These are phyloP conservation scores for Pichia exigua DNA, from an alignment of 805 yeast genomes.

Conservation along the genomic window DNA sequence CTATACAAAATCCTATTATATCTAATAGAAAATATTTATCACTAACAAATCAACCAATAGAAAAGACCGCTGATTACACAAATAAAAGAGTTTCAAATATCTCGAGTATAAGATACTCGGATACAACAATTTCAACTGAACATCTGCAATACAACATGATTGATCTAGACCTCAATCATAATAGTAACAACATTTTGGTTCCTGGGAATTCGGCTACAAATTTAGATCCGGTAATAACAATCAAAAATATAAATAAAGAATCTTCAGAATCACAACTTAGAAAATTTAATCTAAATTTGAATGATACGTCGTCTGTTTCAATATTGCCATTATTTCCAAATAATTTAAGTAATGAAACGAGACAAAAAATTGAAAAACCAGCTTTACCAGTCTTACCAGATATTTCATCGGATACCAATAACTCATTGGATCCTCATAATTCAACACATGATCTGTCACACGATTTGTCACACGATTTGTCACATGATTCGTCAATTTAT, in stretches of 20 bases:
- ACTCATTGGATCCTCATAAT: no score
- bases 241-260: not conserved
- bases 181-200: not conserved
- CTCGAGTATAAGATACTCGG: not conserved
- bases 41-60: not conserved
- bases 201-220: not conserved
- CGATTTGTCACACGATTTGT: no score
- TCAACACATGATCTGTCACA: no score
- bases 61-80: not conserved
- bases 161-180: not conserved
- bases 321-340: not conserved
- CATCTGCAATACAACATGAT: not conserved
- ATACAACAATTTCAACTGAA: not conserved
- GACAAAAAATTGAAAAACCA: not conserved
- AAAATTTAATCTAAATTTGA: constrained; percentile 1
- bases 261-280: not conserved
- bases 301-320: constrained; percentile 3
- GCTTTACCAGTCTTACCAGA: not conserved
- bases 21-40: not conserved
- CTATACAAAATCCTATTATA: not conserved
- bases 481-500: not conserved
- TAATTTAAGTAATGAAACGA: not conserved
- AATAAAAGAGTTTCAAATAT: not conserved
- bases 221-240: constrained; percentile 2
- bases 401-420: not conserved